Conservation (phyloP, 306 rosid genomes). For the Gleditsia sinensis region DNA sequence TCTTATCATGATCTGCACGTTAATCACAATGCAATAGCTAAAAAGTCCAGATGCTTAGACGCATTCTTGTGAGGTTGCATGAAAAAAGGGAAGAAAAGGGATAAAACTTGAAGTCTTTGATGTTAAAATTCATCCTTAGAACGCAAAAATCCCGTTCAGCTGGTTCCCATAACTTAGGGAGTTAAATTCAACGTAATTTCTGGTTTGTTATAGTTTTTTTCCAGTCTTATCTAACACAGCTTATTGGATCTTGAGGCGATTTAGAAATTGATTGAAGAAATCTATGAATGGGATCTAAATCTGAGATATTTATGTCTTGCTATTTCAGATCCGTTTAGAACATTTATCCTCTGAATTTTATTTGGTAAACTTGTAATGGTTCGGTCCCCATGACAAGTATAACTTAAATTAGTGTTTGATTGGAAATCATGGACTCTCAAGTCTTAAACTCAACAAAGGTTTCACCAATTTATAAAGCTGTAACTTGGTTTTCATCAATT, state of each 20-base stretch:
- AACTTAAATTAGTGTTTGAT: neutral
- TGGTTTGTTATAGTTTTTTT: neutral
- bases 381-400: neutral
- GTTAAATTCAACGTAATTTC: conserved; percentile 5
- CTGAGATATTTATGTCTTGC: too few species aligned
- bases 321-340: conserved; percentile 1
- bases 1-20: neutral
- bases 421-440: neutral
- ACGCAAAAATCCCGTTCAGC: too few species aligned
- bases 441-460: neutral
- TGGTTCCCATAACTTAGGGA: neutral
- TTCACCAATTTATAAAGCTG: too few species aligned
- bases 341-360: neutral
- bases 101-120: too few species aligned
- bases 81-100: too few species aligned
- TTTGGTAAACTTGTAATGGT: neutral
- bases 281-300: neutral
- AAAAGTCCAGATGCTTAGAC: neutral
- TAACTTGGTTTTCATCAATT: too few species aligned
- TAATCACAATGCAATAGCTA: conserved; percentile 15
- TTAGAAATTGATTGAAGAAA: neutral
- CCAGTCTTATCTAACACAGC: neutral
- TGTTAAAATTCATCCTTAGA: too few species aligned
- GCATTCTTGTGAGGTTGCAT: too few species aligned
- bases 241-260: neutral